Evolutionary conservation across 2,329 filamentous ascomycete genomes (phyloP).

Genomic region (Alternaria hordeiaustralica): DNA sequence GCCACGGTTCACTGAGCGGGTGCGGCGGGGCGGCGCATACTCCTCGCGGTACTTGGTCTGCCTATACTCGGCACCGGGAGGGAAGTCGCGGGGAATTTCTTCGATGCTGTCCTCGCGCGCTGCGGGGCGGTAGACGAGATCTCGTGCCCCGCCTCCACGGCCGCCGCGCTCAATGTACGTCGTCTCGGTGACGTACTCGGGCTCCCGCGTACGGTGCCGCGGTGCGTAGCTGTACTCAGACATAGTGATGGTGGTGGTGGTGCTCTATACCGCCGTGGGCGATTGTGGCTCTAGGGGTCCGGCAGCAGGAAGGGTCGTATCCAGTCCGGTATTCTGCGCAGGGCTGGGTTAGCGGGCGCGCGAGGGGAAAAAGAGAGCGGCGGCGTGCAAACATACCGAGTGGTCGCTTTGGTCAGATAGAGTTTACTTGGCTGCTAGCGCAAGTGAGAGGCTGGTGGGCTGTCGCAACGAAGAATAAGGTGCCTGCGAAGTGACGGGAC

Average conservation of each 20-base stretch:
- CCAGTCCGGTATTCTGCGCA: conserved; percentile 21
- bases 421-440: conserved; percentile 22
- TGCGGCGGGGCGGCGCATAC: conserved; percentile 62
- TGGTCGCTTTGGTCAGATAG: conserved; percentile 9
- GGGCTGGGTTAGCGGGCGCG: conserved; percentile 21
- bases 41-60: conserved; percentile 57
- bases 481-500: conserved; percentile 30
- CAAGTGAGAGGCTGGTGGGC: conserved; percentile 19
- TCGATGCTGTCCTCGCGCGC: conserved; percentile 80
- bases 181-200: conserved; percentile 58
- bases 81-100: conserved; percentile 84
- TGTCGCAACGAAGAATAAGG: conserved; percentile 35
- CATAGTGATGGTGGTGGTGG: conserved; percentile 56
- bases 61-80: conserved; percentile 63
- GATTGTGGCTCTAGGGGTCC: conserved; percentile 18
- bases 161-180: conserved; percentile 59
- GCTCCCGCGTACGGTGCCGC: conserved; percentile 57
- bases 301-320: conserved; percentile 1
- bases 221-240: conserved; percentile 59
- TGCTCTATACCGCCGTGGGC: conserved; percentile 19
- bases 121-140: conserved; percentile 57
- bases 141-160: conserved; percentile 51
- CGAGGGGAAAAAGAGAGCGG: background rate
- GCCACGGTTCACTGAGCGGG: conserved; percentile 69
- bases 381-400: conserved; percentile 28